Base-by-base conservation (phyloP, 2,329 filamentous ascomycete genomes). In the Fusarium humuli region DNA sequence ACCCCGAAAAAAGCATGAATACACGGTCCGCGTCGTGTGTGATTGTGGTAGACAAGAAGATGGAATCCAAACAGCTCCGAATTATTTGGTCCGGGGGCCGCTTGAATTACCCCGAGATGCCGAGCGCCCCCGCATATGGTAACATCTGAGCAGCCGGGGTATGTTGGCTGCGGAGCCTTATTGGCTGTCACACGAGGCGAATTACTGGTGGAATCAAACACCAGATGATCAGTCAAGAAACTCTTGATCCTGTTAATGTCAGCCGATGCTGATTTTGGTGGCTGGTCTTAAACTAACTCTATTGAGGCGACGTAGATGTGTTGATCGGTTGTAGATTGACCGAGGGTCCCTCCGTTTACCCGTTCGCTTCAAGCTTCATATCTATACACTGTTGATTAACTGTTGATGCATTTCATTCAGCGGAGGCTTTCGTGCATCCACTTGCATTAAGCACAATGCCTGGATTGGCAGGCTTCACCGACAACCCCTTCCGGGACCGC, bases 401-500 rank as follows among this genome's bases (percentile, higher is more conserved):
- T 30, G 14, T 30, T 7, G 29, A 30, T 30, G 29, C 29, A 30
- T 30, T 12, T 30, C 2, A 14, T 14, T 30, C 12, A 30, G 29
- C 29, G 11, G 5, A 30, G 5, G 29, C 12, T 30, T 13, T 30
- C 29, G 29, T 13, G 29, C 29, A 30, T 30, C 29, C 29, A 30
- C 13, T 30, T 30, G 12, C 29, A 30, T 30, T 30, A 13, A 30
- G 29, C 52, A 71, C 29, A n/a, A 82, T 82, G 81, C 76, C 81
- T 20, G 61, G 74, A 5, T 72, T 82, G 0, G 29, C 70, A 13
- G 80, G 81, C 2, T 84, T 84, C 67, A 79, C 80, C 0, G 76
- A 81, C 55, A 84, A 84, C 63, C 71, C 77, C 3, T 75, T 83
- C 27, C 67, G 57, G 8, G 78, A 75, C 3, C 77, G 80, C 5